phyloP scores from a whole-genome alignment of 345 rosid species.

The Capsella bursapastoris region DNA sequence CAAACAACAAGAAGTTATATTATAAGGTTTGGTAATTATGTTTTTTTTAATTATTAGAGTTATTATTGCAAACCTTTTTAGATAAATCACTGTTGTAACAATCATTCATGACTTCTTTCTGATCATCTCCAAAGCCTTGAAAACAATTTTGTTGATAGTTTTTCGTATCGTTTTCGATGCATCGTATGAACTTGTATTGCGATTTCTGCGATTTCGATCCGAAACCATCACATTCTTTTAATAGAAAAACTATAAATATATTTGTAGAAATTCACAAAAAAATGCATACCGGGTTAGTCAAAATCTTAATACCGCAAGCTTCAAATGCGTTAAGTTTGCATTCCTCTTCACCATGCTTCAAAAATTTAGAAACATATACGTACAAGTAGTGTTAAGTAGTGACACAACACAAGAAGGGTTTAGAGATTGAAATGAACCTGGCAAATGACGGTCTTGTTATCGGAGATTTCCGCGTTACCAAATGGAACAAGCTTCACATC shows the following conservation, averaged over 20 bases:
- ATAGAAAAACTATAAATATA: no score
- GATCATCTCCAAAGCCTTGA: background rate
- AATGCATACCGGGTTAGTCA: constrained; percentile 52
- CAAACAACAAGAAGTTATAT: background rate
- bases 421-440: constrained; percentile 42
- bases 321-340: constrained; percentile 62
- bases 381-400: no score
- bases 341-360: constrained; percentile 72
- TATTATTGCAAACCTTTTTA: background rate
- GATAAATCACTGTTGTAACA: constrained; percentile 30
- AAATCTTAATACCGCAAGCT: constrained; percentile 59
- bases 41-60: background rate
- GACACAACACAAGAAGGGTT: background rate
- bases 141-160: constrained; percentile 12
- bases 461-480: constrained; percentile 49
- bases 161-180: constrained; percentile 5
- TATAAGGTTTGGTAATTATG: background rate
- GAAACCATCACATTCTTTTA: background rate
- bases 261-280: background rate
- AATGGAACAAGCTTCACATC: constrained; percentile 55
- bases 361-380: background rate
- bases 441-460: constrained; percentile 41
- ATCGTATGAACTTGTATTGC: constrained; percentile 54
- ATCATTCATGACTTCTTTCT: background rate
- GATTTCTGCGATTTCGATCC: constrained; percentile 36